These are phyloP conservation scores for Solanum hybrid DNA, from an alignment of 305 asterid genomes.

Conservation along the genomic window DNA sequence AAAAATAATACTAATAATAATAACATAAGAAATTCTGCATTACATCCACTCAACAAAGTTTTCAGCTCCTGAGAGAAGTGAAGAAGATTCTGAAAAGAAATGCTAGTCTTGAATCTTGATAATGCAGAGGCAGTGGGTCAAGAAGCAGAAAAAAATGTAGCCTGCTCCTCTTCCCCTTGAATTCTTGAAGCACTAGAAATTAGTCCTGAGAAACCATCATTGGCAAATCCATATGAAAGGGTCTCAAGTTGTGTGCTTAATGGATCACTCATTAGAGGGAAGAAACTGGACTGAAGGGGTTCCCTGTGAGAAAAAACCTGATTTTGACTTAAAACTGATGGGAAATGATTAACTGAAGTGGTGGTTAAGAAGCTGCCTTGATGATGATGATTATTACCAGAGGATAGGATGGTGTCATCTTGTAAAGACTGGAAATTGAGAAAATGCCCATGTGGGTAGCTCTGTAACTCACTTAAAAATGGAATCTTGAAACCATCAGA, in stretches of 20 bases:
- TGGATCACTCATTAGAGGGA: slow-evolving; percentile 8
- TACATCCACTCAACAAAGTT: background rate
- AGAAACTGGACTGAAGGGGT: slow-evolving; percentile 81
- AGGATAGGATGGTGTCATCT: slow-evolving; percentile 9
- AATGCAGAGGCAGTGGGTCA: slow-evolving; percentile 11
- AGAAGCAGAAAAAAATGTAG: slow-evolving; percentile 11
- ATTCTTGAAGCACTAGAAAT: slow-evolving; percentile 24
- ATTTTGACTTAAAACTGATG: slow-evolving; percentile 10
- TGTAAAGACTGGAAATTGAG: slow-evolving; percentile 9
- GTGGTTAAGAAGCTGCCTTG: slow-evolving; percentile 13
- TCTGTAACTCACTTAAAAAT: background rate
- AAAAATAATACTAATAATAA: background rate
- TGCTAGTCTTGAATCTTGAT: background rate
- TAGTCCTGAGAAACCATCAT: slow-evolving; percentile 22
- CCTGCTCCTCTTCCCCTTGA: slow-evolving; percentile 19
- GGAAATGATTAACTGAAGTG: slow-evolving; percentile 11
- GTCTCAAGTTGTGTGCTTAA: slow-evolving; percentile 19
- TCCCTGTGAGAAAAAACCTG: slow-evolving; percentile 47
- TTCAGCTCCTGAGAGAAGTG: background rate
- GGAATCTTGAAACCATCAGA: background rate
- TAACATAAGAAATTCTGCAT: background rate
- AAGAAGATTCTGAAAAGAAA: background rate
- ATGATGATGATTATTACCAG: slow-evolving; percentile 10
- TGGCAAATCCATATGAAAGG: slow-evolving; percentile 8
- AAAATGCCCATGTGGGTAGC: background rate